These are phyloP conservation scores for Tolypocladium cylindrosporum DNA, from an alignment of 2,329 filamentous ascomycete genomes.

Conservation along the genomic window DNA sequence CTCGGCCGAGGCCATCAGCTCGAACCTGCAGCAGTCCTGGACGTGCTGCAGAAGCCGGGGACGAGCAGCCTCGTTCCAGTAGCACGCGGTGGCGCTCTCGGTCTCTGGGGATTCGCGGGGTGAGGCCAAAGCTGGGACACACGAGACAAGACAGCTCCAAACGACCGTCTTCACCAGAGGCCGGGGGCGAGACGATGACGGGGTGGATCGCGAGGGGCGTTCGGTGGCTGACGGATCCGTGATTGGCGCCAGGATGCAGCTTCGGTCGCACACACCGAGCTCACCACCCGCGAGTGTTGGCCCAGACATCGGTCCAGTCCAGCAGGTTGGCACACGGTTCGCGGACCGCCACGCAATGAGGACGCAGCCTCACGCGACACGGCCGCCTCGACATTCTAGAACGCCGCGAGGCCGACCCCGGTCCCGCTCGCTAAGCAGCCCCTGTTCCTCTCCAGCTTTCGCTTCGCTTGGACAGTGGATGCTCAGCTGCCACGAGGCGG, in stretches of 20 bases:
- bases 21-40: no score
- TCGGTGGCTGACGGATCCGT: not conserved
- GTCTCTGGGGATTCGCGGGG: no score
- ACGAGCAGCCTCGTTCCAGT: no score
- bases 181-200: not conserved
- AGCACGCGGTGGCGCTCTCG: no score
- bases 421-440: not conserved
- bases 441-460: not conserved
- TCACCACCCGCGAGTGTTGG: not conserved
- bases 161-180: not conserved
- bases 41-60: not conserved
- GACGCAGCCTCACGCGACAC: not conserved
- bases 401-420: not conserved
- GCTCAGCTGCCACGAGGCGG: not conserved
- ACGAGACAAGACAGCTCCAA: not conserved
- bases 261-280: not conserved
- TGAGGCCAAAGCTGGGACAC: no score
- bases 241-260: not conserved
- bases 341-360: not conserved
- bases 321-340: no score
- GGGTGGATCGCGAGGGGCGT: not conserved
- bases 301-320: no score
- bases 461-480: not conserved
- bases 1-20: not conserved
- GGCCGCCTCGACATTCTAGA: not conserved